phyloP scores from a whole-genome alignment of 495 filamentous ascomycete genomes.

The Corynascus novoguineensis region DNA sequence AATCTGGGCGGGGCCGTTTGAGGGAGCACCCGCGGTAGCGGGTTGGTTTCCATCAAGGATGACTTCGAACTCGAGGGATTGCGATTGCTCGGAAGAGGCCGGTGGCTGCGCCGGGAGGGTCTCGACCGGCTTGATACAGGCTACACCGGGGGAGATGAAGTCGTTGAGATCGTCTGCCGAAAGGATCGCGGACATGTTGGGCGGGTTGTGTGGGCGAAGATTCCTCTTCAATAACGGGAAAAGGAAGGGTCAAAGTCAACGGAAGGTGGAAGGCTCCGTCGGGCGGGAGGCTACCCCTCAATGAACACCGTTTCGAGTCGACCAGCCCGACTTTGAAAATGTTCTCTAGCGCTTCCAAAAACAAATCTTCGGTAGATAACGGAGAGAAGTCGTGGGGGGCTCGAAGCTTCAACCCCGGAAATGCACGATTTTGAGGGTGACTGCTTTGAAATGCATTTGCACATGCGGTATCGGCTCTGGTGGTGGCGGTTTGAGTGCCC shows the following conservation, averaged over 20 bases:
- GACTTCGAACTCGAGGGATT: slow-evolving; percentile 68
- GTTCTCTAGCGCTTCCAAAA: neutral
- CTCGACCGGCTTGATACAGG: slow-evolving; percentile 96
- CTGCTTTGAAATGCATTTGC: slow-evolving; percentile 38
- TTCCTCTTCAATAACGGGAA: neutral
- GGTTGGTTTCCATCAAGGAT: slow-evolving; percentile 74
- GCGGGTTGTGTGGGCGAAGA: neutral
- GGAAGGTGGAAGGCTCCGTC: neutral
- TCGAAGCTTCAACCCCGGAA: neutral
- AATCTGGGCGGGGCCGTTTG: slow-evolving; percentile 63
- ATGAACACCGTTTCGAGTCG: too few species aligned
- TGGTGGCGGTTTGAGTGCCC: slow-evolving; percentile 17
- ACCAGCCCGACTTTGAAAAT: too few species aligned
- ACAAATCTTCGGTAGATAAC: neutral
- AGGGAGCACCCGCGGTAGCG: neutral
- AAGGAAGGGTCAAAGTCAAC: neutral
- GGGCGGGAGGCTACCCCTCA: neutral
- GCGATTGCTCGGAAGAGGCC: neutral
- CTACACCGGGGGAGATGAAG: slow-evolving; percentile 95
- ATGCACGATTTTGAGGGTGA: slow-evolving; percentile 16
- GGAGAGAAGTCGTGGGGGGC: neutral
- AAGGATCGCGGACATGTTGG: slow-evolving; percentile 86
- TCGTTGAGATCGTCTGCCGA: slow-evolving; percentile 96
- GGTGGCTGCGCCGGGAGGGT: slow-evolving; percentile 56
- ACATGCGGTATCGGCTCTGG: slow-evolving; percentile 32